Conservation (phyloP, 148 eudicot species). For the Nepenthes mirabilis region DNA sequence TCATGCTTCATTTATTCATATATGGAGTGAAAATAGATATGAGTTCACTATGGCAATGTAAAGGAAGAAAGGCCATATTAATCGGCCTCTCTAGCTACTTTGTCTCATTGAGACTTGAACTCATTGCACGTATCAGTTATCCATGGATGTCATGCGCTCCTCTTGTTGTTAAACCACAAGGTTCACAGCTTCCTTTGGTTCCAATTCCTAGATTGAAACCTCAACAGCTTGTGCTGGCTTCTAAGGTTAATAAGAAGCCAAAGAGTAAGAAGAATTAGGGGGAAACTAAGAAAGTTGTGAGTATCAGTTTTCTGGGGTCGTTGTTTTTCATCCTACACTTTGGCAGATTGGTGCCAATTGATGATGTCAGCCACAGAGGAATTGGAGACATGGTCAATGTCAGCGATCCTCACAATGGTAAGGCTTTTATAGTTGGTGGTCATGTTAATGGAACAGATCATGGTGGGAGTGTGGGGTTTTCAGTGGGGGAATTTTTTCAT, state of each 20-base stretch:
- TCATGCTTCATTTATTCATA: too few relatives aligned
- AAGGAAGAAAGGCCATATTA: too few relatives aligned
- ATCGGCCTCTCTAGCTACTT: too few relatives aligned
- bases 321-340: slow-evolving; percentile 64
- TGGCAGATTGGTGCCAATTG: slow-evolving; percentile 70
- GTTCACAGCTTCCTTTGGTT: slow-evolving; percentile 73
- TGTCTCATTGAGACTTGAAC: too few relatives aligned
- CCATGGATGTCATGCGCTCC: slow-evolving; percentile 81
- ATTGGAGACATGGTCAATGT: slow-evolving; percentile 11
- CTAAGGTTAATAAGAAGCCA: slow-evolving; percentile 36
- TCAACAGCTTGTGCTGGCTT: slow-evolving; percentile 28
- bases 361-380: slow-evolving; percentile 53
- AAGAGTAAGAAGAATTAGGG: slow-evolving; percentile 51
- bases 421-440: slow-evolving; percentile 40
- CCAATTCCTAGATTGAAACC: slow-evolving; percentile 86
- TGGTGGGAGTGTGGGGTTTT: slow-evolving; percentile 15
- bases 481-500: slow-evolving; percentile 13
- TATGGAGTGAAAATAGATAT: too few relatives aligned
- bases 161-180: slow-evolving; percentile 58
- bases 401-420: slow-evolving; percentile 29
- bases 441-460: slow-evolving; percentile 19
- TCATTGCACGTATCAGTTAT: slow-evolving; percentile 9
- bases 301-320: slow-evolving; percentile 76
- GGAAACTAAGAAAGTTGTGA: slow-evolving; percentile 84
- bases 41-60: too few relatives aligned